Percentiles rank a stretch among this genome's conserved stretches.
Evolutionary conservation across 2,329 filamentous ascomycete genomes (phyloP).

Genomic region (Microdochium nivale): DNA sequence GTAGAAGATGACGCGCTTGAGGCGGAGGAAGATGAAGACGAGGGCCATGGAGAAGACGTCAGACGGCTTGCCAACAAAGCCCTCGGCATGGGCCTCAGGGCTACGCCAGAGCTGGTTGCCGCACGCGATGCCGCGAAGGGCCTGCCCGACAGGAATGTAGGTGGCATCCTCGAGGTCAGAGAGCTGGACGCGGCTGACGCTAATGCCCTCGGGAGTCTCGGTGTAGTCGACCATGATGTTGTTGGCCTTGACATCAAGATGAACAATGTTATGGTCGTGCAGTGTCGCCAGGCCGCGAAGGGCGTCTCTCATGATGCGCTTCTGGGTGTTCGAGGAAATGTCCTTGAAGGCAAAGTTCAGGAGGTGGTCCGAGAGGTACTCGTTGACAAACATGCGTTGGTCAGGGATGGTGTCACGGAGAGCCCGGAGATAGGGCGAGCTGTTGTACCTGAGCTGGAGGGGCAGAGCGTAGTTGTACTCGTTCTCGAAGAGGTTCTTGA

Average conservation of each 20-base stretch:
- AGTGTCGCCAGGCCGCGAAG: constrained; percentile 27
- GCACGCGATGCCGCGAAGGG: constrained; percentile 24
- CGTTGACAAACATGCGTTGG: constrained; percentile 34
- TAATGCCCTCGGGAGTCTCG: constrained; percentile 17
- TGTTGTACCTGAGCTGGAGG: constrained; percentile 19
- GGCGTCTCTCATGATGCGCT: constrained; percentile 31
- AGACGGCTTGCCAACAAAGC: constrained; percentile 25
- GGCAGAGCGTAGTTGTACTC: constrained; percentile 24
- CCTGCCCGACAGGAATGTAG: constrained; percentile 24
- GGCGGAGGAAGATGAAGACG: constrained; percentile 35
- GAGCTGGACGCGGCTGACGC: constrained; percentile 26
- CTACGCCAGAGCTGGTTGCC: constrained; percentile 37
- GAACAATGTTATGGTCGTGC: constrained; percentile 27
- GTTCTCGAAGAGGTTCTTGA: constrained; percentile 23
- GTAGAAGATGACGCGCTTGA: constrained; percentile 30
- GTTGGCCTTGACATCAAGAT: constrained; percentile 32
- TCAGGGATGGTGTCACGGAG: constrained; percentile 31
- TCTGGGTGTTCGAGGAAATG: constrained; percentile 24
- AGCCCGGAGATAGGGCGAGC: constrained; percentile 26
- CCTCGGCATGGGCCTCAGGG: constrained; percentile 32
- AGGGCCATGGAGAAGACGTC: constrained; percentile 35
- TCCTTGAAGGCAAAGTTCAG: constrained; percentile 31
- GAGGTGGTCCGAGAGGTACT: constrained; percentile 32
- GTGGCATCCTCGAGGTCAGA: constrained; percentile 31
- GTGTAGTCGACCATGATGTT: constrained; percentile 33